Base-by-base conservation (phyloP, 805 yeast species). In the Ogataea ganodermae region DNA sequence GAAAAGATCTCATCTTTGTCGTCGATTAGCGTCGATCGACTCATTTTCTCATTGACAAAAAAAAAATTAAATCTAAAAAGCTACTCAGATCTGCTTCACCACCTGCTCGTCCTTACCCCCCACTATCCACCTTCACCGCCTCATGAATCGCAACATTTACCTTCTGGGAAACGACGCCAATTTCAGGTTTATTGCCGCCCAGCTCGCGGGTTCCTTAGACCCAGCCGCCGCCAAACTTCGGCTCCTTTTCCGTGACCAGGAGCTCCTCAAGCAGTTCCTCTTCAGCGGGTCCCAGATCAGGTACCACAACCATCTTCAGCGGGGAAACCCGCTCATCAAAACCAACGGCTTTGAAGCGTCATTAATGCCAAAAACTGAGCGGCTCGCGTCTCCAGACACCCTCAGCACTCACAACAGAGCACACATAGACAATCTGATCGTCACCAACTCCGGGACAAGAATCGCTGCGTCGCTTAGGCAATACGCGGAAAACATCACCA, bases 121-220 rank as follows among this genome's bases (percentile, higher is more conserved):
- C 30, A 31, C 18, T 13, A n/a, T 13, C 18, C 20, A 4, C 35
- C 17, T 5, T 27, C 35, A n/a, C 35, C 31, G 14, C 31, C 14
- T n/a, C 6, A 55, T 55, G 57, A n/a, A 27, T 4, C 38, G 52
- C 28, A 52, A 42, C 35, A 27, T 52, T 8, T 56, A 55, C 31
- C 23, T 58, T 23, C 43, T 57, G 16, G 62, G 62, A 4, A 41
- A 37, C n/a, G 57, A 54, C 24, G 45, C 53, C 16, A 49, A 43
- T 36, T 48, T 51, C 31, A 36, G 55, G 46, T 57, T 59, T 36
- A 23, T 57, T 7, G 53, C 60, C 3, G 47, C 57, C 8, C 63
- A 59, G 42, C 48, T 57, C 2, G 48, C 53, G 7, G 41, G 33
- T 20, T 27, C 42, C 8, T 17, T 52, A 17, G 40, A 43, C 23